Percentiles rank a stretch among this genome's conserved stretches.
phyloP scores from a whole-genome alignment of 306 rosid genomes.

The Mucuna pruriens region DNA sequence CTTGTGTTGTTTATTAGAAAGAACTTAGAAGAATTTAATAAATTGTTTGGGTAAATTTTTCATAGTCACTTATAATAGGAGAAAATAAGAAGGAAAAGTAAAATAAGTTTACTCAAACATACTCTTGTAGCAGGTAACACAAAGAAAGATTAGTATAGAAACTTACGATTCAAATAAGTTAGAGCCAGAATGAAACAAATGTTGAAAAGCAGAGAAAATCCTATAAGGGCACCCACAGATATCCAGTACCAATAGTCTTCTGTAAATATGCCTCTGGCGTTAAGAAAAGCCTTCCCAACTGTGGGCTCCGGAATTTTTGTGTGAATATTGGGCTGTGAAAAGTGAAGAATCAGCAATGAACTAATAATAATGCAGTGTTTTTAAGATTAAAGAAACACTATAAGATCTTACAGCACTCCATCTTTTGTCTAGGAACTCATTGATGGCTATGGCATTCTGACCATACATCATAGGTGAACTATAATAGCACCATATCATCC shows the following conservation, averaged over 20 bases:
- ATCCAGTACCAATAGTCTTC: conserved; percentile 75
- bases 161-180: conserved; percentile 69
- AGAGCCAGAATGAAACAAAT: conserved; percentile 56
- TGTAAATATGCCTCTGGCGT: conserved; percentile 60
- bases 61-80: no score
- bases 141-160: neutral
- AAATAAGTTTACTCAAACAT: no score
- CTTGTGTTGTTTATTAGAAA: neutral
- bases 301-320: conserved; percentile 50
- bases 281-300: conserved; percentile 70
- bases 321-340: conserved; percentile 48
- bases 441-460: conserved; percentile 79
- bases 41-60: no score
- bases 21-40: neutral
- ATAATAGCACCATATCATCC: conserved; percentile 91
- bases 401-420: conserved; percentile 67
- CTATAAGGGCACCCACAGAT: conserved; percentile 65
- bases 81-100: no score
- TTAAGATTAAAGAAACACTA: conserved; percentile 3
- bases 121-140: neutral
- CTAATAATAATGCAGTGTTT: neutral
- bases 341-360: conserved; percentile 31
- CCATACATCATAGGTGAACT: conserved; percentile 93
- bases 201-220: conserved; percentile 67
- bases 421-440: conserved; percentile 86